Conservation (phyloP, 257 asterid species). For the Ilex asprella region DNA sequence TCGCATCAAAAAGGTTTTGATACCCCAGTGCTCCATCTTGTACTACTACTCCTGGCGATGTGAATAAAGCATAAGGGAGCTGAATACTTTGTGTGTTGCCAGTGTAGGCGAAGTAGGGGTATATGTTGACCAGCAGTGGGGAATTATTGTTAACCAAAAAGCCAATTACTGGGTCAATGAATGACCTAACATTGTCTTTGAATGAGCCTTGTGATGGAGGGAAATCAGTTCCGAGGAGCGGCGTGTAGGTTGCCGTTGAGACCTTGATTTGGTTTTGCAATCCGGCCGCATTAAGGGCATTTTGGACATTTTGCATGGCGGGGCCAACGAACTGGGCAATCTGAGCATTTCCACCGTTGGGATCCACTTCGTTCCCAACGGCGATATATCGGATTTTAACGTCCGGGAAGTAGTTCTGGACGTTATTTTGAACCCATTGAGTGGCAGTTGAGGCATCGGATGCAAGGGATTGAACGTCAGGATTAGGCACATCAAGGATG, state of each 20-base stretch:
- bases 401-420: background rate
- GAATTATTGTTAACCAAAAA: background rate
- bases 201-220: background rate
- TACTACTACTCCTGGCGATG: background rate
- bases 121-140: background rate
- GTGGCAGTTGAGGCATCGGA: conserved; percentile 17
- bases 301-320: conserved; percentile 20
- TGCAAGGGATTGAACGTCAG: conserved; percentile 11
- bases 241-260: conserved; percentile 20
- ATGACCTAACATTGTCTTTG: background rate
- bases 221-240: background rate
- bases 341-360: conserved; percentile 6
- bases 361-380: conserved; percentile 31
- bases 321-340: conserved; percentile 11
- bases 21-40: background rate
- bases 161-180: background rate
- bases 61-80: background rate
- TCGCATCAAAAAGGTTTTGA: background rate
- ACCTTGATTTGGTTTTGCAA: conserved; percentile 15
- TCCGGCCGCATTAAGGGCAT: conserved; percentile 21
- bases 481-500: conserved; percentile 24
- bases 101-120: background rate
- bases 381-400: conserved; percentile 16
- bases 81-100: background rate
- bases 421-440: conserved; percentile 28